phyloP scores from a whole-genome alignment of 2,329 filamentous ascomycete species.

The Herpomyces periplanetae region DNA sequence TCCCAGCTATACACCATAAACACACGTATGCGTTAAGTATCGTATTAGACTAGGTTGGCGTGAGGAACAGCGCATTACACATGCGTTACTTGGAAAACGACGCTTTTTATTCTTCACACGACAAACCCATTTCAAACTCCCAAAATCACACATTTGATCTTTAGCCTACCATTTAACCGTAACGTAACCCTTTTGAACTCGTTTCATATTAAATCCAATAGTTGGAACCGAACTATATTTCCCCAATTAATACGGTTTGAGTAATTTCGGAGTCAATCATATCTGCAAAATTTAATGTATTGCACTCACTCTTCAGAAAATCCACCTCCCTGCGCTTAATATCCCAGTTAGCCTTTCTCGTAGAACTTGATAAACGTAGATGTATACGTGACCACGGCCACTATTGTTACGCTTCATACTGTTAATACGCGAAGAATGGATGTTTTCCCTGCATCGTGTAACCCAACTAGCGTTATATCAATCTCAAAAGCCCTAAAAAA shows the following conservation, averaged over 20 bases:
- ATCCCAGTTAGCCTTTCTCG: too few relatives aligned
- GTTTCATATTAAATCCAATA: slow-evolving; percentile 96
- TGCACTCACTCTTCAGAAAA: too few relatives aligned
- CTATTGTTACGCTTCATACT: slow-evolving; percentile 34
- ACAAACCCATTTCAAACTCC: too few relatives aligned
- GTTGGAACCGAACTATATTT: slow-evolving; percentile 74
- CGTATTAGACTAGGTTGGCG: slow-evolving; percentile 3
- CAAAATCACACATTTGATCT: too few relatives aligned
- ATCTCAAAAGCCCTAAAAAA: slow-evolving; percentile 64
- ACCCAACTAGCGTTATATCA: slow-evolving; percentile 94
- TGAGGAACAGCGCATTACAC: slow-evolving; percentile 2
- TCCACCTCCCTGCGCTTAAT: too few relatives aligned
- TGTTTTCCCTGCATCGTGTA: slow-evolving; percentile 94
- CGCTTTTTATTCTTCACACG: too few relatives aligned
- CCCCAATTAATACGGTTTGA: too few relatives aligned
- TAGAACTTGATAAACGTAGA: too few relatives aligned
- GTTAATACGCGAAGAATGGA: slow-evolving; percentile 69
- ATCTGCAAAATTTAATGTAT: too few relatives aligned
- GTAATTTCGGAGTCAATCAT: too few relatives aligned
- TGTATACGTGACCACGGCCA: too few relatives aligned
- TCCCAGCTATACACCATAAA: slow-evolving; percentile 26
- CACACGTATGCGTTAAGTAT: slow-evolving; percentile 3
- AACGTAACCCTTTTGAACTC: slow-evolving; percentile 85
- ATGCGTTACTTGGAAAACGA: too few relatives aligned
- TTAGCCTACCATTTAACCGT: slow-evolving; percentile 52